Evolutionary conservation across 1,284 basidiomycete genomes (phyloP).

Genomic region (Sanguinoderma infundibulare): DNA sequence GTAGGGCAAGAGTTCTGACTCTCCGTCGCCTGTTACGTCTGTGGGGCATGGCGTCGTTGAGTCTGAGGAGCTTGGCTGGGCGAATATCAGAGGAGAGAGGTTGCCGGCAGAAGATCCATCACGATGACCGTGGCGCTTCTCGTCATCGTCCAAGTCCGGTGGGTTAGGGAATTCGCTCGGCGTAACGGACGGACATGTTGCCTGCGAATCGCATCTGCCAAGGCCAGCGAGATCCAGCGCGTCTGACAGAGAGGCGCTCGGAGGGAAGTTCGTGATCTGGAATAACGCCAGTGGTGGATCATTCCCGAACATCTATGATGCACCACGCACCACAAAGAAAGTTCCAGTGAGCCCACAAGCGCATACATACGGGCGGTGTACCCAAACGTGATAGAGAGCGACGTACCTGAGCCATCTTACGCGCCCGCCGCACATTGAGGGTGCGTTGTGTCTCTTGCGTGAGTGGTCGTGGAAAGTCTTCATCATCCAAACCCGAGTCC

Average conservation of each 20-base stretch:
- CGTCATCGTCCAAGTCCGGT: conserved; percentile 8
- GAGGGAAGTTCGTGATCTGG: conserved; percentile 33
- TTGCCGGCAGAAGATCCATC: conserved; percentile 17
- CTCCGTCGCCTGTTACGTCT: neutral
- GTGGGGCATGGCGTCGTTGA: conserved; percentile 5
- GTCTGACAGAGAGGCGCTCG: conserved; percentile 18
- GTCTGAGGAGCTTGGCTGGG: conserved; percentile 10
- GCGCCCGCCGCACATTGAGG: conserved; percentile 46
- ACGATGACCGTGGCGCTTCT: conserved; percentile 27
- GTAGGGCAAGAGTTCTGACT: conserved; percentile 1
- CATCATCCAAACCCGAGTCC: conserved; percentile 18
- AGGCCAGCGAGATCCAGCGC: conserved; percentile 15
- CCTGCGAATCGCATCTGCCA: conserved; percentile 30
- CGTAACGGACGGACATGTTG: conserved; percentile 36
- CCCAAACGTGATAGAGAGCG: conserved; percentile 5
- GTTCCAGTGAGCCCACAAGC: neutral
- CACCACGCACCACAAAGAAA: neutral
- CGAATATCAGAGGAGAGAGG: conserved; percentile 26
- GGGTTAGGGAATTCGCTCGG: conserved; percentile 22
- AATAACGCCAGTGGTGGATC: conserved; percentile 43
- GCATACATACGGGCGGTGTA: neutral
- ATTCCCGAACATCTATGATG: conserved; percentile 49
- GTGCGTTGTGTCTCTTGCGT: conserved; percentile 40
- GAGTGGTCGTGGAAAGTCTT: conserved; percentile 13
- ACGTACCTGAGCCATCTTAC: conserved; percentile 53